Base-by-base conservation (phyloP, 495 filamentous ascomycete species). In the Annulohypoxylon moriforme region DNA sequence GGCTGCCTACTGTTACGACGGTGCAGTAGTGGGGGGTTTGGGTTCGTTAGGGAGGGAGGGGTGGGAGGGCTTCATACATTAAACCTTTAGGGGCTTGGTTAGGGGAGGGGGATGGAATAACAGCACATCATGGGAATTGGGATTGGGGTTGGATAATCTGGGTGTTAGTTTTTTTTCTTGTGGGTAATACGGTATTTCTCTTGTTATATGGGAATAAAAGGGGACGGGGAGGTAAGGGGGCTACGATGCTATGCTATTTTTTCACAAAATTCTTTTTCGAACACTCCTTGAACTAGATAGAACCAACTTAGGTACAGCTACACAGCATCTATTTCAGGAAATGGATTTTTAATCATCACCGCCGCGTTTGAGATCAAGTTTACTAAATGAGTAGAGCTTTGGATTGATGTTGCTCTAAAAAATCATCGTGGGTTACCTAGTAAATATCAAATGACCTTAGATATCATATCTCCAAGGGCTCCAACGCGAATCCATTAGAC, bases 401-500 rank as follows among this genome's bases (percentile, higher is more conserved):
- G n/a, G n/a, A n/a, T n/a, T n/a, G n/a, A n/a, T n/a, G n/a, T n/a
- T n/a, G n/a, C n/a, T n/a, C n/a, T n/a, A n/a, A n/a, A n/a, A n/a
- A n/a, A n/a, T n/a, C n/a, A n/a, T n/a, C n/a, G n/a, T n/a, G n/a
- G n/a, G n/a, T n/a, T n/a, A n/a, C n/a, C n/a, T n/a, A n/a, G n/a
- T n/a, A 24, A 61, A 3, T 49, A 13, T 38, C 9, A 42, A 60
- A 20, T 2, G n/a, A 22, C 27, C n/a, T 8, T 4, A 13, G 42
- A 20, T 5, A 33, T 3, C 8, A 7, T 10, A 13, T 25, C 24
- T 24, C 40, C 42, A 33, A 34, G 14, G 13, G 0, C 58, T 4
- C 29, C 31, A 61, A 34, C n/a, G 10, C 46, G 49, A 61, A 25
- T 61, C 58, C 58, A 61, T 47, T 61, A 34, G 16, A 24, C 55